phyloP scores from a whole-genome alignment of 2,329 filamentous ascomycete species.

The Catunica adiposa region DNA sequence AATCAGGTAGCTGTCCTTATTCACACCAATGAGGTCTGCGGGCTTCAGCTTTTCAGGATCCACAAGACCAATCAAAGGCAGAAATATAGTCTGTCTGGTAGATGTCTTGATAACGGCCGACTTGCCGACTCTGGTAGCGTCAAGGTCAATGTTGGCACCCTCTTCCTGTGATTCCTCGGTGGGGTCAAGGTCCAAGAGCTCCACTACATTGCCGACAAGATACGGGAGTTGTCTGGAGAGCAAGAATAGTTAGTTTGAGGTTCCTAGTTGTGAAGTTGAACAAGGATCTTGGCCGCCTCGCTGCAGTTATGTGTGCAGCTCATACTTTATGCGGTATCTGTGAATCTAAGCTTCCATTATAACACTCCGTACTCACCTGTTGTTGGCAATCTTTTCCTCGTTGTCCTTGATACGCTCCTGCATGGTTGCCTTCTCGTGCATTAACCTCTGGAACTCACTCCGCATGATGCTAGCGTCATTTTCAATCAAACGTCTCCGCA shows the following conservation, averaged over 20 bases:
- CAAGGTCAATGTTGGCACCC: constrained; percentile 94
- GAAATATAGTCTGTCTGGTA: constrained; percentile 93
- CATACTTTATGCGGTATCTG: too few species aligned
- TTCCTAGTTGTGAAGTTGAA: not conserved
- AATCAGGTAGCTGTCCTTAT: constrained; percentile 97
- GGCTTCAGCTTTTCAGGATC: constrained; percentile 92
- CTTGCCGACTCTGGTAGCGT: constrained; percentile 91
- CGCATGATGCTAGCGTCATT: constrained; percentile 98
- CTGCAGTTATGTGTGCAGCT: too few species aligned
- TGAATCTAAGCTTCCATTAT: not conserved
- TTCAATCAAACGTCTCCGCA: constrained; percentile 77
- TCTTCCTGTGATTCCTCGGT: constrained; percentile 92
- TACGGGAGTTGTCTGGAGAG: constrained; percentile 79
- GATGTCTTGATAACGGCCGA: constrained; percentile 99
- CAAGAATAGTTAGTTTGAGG: not conserved
- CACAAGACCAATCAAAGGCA: constrained; percentile 90
- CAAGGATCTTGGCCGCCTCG: too few species aligned
- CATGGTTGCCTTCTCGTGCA: constrained; percentile 92
- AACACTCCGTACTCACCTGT: constrained; percentile 68
- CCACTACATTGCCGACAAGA: constrained; percentile 94
- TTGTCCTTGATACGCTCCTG: constrained; percentile 99
- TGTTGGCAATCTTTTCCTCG: constrained; percentile 96
- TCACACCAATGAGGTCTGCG: constrained; percentile 90
- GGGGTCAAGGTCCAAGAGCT: constrained; percentile 90
- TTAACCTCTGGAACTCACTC: constrained; percentile 85